A percentile compares a stretch with the other conserved stretches of the same genome.
Conservation (phyloP, 2,329 filamentous ascomycete species). For the Botrytis elliptica region DNA sequence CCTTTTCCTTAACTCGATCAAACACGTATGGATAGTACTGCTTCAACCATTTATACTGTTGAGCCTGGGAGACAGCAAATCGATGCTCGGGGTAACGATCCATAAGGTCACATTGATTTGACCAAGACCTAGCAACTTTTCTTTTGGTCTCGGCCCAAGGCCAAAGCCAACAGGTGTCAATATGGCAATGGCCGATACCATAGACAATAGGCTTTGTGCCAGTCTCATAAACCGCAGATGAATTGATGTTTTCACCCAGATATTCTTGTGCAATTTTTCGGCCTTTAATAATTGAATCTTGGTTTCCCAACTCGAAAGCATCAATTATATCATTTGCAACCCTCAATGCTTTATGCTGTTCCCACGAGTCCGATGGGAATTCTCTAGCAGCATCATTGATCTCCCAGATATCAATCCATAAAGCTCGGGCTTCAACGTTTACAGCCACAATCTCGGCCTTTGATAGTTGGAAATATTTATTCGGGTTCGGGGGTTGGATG, state of each 20-base stretch:
- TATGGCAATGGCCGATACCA: constrained; percentile 94
- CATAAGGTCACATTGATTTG: constrained; percentile 92
- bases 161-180: constrained; percentile 98
- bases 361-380: constrained; percentile 83
- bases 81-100: constrained; percentile 92
- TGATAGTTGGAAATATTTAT: constrained; percentile 73
- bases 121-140: constrained; percentile 94
- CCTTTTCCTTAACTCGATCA: constrained; percentile 85
- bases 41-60: constrained; percentile 98
- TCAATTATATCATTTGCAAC: constrained; percentile 88
- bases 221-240: constrained; percentile 77
- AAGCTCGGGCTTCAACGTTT: constrained; percentile 77
- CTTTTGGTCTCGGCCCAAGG: constrained; percentile 97
- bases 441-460: constrained; percentile 86
- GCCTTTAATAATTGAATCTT: constrained; percentile 74
- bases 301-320: constrained; percentile 76
- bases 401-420: constrained; percentile 95
- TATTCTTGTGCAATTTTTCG: constrained; percentile 83
- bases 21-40: constrained; percentile 83
- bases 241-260: constrained; percentile 77
- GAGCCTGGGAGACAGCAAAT: constrained; percentile 89
- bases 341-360: constrained; percentile 81
- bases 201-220: constrained; percentile 75
- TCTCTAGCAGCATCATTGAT: constrained; percentile 89
- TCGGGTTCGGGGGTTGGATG: constrained; percentile 85